Percentiles rank a stretch among this genome's conserved stretches.
These are phyloP conservation scores for Cylindrodendrum hubeiense DNA, from an alignment of 2,329 filamentous ascomycete species.

Conservation along the genomic window DNA sequence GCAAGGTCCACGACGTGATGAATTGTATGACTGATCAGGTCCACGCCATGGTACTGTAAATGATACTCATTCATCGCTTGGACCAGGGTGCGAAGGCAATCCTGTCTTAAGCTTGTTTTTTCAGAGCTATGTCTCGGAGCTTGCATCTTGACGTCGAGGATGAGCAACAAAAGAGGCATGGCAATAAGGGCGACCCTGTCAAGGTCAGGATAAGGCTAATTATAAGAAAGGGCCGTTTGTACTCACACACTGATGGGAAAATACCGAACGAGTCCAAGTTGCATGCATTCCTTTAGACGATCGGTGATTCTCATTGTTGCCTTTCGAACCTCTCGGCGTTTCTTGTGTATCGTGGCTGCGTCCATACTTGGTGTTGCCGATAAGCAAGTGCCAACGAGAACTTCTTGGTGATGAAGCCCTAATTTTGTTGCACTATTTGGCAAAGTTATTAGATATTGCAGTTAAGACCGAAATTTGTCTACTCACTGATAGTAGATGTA, in stretches of 20 bases:
- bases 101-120: background rate
- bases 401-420: background rate
- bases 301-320: background rate
- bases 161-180: background rate
- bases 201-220: background rate
- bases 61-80: background rate
- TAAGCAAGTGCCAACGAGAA: background rate
- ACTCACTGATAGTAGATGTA: constrained; percentile 41
- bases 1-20: background rate
- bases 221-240: background rate
- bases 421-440: background rate
- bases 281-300: background rate
- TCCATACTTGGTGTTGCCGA: background rate
- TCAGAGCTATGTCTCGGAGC: background rate
- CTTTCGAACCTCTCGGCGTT: background rate
- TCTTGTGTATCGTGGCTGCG: background rate
- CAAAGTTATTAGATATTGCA: background rate
- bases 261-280: background rate
- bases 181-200: background rate
- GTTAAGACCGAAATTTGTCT: background rate
- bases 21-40: background rate
- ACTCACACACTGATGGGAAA: background rate
- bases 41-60: background rate
- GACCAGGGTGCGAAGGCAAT: background rate
- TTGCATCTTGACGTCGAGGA: background rate